Percentiles rank a stretch among this genome's conserved stretches.
Evolutionary conservation across 768 basidiomycete species (phyloP).

Genomic region (Hypsizygus marmoreus): DNA sequence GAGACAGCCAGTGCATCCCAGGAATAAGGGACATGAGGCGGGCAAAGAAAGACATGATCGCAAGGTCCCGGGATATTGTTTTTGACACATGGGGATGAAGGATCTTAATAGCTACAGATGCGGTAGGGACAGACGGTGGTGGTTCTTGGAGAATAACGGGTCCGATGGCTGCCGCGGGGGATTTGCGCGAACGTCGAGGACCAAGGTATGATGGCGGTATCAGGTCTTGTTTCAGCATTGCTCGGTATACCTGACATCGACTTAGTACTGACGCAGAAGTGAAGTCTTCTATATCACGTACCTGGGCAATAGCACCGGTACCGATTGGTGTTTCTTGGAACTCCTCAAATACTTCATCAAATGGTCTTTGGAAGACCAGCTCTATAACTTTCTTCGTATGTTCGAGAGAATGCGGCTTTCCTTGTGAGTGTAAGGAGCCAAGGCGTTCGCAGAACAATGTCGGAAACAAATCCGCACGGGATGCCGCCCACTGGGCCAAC

Average conservation of each 20-base stretch:
- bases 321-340: slow-evolving; percentile 90
- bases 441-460: slow-evolving; percentile 80
- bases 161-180: slow-evolving; percentile 45
- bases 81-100: slow-evolving; percentile 86
- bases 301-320: slow-evolving; percentile 98
- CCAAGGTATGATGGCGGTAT: slow-evolving; percentile 84
- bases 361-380: slow-evolving; percentile 77
- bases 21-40: slow-evolving; percentile 75
- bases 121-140: slow-evolving; percentile 73
- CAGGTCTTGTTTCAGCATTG: slow-evolving; percentile 79
- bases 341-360: slow-evolving; percentile 88
- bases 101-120: slow-evolving; percentile 93
- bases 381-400: slow-evolving; percentile 86
- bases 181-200: slow-evolving; percentile 62
- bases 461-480: slow-evolving; percentile 92
- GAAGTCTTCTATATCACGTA: slow-evolving; percentile 21
- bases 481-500: slow-evolving; percentile 99
- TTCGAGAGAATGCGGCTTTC: slow-evolving; percentile 72
- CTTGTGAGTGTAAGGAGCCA: slow-evolving; percentile 86
- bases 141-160: slow-evolving; percentile 65
- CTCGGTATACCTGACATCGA: slow-evolving; percentile 75
- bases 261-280: neutral
- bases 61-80: slow-evolving; percentile 84
- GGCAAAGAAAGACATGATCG: slow-evolving; percentile 95
- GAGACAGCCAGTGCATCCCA: slow-evolving; percentile 94